These are phyloP conservation scores for Mucor racemosus DNA, from an alignment of 371 early-diverging fungal species.

Conservation along the genomic window DNA sequence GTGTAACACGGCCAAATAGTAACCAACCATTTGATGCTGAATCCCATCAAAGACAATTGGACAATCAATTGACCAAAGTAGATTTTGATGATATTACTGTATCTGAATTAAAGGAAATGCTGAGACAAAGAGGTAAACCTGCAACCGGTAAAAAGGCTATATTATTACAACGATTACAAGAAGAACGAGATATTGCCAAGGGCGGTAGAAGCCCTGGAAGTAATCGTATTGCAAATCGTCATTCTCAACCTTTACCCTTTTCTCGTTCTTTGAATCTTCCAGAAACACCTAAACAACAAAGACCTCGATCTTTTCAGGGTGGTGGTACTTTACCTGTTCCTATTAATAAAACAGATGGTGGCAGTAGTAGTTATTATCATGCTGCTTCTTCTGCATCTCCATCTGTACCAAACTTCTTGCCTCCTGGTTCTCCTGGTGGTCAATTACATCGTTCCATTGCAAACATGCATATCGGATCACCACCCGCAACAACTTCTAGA, in stretches of 20 bases:
- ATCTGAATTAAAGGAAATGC: slow-evolving; percentile 75
- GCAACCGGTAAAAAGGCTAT: slow-evolving; percentile 78
- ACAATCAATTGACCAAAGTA: slow-evolving; percentile 67
- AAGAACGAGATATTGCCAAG: slow-evolving; percentile 49
- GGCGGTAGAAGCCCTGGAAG: slow-evolving; percentile 16
- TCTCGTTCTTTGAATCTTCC: slow-evolving; percentile 1
- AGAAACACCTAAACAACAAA: not conserved
- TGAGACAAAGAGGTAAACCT: slow-evolving; percentile 71
- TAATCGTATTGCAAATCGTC: slow-evolving; percentile 10
- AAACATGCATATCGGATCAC: slow-evolving; percentile 41
- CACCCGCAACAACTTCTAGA: slow-evolving; percentile 22
- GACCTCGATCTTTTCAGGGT: slow-evolving; percentile 22
- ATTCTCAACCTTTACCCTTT: slow-evolving; percentile 31
- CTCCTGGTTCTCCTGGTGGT: slow-evolving; percentile 33
- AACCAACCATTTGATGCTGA: slow-evolving; percentile 47
- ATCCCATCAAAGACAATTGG: slow-evolving; percentile 56
- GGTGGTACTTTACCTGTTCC: slow-evolving; percentile 10
- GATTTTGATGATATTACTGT: slow-evolving; percentile 83
- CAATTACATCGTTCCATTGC: slow-evolving; percentile 35
- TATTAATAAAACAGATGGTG: not conserved
- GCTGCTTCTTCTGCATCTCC: slow-evolving; percentile 32
- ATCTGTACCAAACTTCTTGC: slow-evolving; percentile 4
- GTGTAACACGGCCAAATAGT: slow-evolving; percentile 32
- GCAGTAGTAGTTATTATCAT: not conserved
- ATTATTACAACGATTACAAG: slow-evolving; percentile 62